Conservation (phyloP, 2,329 filamentous ascomycete species). For the Byssothecium circinans region DNA sequence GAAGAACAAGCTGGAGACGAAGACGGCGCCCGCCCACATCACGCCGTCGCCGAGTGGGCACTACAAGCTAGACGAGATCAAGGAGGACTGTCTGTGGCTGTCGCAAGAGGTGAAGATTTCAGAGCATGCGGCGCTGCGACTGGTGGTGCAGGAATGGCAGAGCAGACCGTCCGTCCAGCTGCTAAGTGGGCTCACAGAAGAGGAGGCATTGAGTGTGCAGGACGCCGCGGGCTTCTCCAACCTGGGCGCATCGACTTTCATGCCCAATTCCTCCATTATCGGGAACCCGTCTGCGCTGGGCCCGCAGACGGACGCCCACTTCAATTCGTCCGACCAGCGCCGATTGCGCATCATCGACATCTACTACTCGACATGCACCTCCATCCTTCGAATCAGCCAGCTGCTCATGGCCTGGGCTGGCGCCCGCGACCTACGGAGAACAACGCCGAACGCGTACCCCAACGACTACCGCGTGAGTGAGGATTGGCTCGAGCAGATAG, state of each 20-base stretch:
- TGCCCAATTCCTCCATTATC: slow-evolving; percentile 48
- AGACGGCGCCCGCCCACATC: slow-evolving; percentile 83
- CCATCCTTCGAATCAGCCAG: slow-evolving; percentile 45
- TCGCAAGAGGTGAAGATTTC: slow-evolving; percentile 77
- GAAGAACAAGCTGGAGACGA: slow-evolving; percentile 75
- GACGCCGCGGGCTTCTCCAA: slow-evolving; percentile 70
- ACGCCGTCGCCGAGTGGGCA: slow-evolving; percentile 66
- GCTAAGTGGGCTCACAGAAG: slow-evolving; percentile 70
- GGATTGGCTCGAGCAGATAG: slow-evolving; percentile 38
- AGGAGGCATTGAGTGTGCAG: slow-evolving; percentile 75
- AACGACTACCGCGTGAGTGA: slow-evolving; percentile 34
- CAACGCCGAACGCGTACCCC: slow-evolving; percentile 24
- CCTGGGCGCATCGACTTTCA: slow-evolving; percentile 55
- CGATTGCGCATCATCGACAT: slow-evolving; percentile 68
- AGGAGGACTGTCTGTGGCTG: slow-evolving; percentile 83
- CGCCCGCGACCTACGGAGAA: slow-evolving; percentile 29
- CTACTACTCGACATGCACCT: slow-evolving; percentile 72
- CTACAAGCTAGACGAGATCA: slow-evolving; percentile 77
- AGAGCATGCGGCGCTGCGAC: slow-evolving; percentile 77
- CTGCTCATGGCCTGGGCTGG: slow-evolving; percentile 39
- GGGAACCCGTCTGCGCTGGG: slow-evolving; percentile 23
- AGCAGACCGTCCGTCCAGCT: slow-evolving; percentile 73
- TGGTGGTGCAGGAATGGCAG: slow-evolving; percentile 83
- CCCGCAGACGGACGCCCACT: slow-evolving; percentile 47
- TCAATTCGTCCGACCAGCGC: slow-evolving; percentile 64